Percentiles rank a stretch among this genome's conserved stretches.
These are phyloP conservation scores for Postia placenta DNA, from an alignment of 768 basidiomycete species.

Conservation along the genomic window DNA sequence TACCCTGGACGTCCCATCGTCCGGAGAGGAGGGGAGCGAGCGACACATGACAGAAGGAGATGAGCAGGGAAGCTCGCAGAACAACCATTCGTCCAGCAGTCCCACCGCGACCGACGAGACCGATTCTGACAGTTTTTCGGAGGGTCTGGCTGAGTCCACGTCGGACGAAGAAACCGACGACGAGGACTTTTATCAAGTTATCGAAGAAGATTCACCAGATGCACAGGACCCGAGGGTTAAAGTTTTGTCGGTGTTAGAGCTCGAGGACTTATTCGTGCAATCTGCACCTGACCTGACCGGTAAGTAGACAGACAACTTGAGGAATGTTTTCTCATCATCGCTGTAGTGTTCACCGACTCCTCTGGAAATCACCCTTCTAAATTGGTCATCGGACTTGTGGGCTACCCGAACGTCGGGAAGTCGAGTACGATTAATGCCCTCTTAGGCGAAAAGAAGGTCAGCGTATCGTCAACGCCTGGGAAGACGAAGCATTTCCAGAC, in stretches of 20 bases:
- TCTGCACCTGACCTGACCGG: conserved; percentile 68
- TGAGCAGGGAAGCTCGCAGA: conserved; percentile 17
- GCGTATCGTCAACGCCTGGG: conserved; percentile 95
- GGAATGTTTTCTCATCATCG: conserved; percentile 3
- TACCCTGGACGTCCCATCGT: conserved; percentile 24
- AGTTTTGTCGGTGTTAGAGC: conserved; percentile 79
- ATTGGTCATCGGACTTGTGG: conserved; percentile 85
- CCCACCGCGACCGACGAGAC: conserved; percentile 12
- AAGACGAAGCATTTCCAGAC: conserved; percentile 99
- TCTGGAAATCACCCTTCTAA: conserved; percentile 54
- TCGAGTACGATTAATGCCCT: conserved; percentile 97
- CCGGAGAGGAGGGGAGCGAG: conserved; percentile 21
- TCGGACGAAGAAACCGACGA: conserved; percentile 28
- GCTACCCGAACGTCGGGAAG: conserved; percentile 98
- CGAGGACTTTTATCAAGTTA: conserved; percentile 24
- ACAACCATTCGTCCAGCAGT: conserved; percentile 25
- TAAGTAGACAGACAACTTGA: conserved; percentile 25
- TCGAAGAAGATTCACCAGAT: conserved; percentile 46
- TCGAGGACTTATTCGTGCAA: conserved; percentile 75
- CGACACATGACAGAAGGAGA: no score
- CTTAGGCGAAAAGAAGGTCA: conserved; percentile 94
- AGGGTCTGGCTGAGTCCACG: neutral
- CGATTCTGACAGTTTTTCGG: neutral
- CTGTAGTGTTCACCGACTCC: conserved; percentile 54
- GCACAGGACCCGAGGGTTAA: conserved; percentile 59